Conservation (phyloP, 1,139 yeast genomes). For the Debaryomyces nepalensis region DNA sequence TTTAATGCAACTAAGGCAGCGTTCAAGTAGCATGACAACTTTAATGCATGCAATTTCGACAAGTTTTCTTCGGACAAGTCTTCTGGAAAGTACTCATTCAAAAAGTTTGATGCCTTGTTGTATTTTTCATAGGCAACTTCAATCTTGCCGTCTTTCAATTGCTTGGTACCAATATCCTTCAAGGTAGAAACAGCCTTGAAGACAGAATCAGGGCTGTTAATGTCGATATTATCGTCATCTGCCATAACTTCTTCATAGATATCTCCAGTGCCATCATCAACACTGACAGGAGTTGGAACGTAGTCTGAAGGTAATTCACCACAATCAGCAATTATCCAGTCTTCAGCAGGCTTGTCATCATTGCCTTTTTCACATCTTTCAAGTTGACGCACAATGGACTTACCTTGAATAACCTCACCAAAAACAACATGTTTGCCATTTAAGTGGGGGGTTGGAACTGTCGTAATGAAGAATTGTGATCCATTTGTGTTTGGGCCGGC, state of each 20-base stretch:
- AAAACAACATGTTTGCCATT: slow-evolving; percentile 97
- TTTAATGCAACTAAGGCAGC: slow-evolving; percentile 78
- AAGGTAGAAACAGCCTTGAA: slow-evolving; percentile 67
- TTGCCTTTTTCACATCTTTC: slow-evolving; percentile 71
- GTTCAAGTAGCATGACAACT: slow-evolving; percentile 69
- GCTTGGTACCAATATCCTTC: slow-evolving; percentile 78
- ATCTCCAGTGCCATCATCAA: slow-evolving; percentile 86
- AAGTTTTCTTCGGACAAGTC: slow-evolving; percentile 62
- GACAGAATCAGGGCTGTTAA: slow-evolving; percentile 63
- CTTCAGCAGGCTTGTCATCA: slow-evolving; percentile 66
- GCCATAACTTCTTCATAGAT: slow-evolving; percentile 74
- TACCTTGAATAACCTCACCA: slow-evolving; percentile 86
- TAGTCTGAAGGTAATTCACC: slow-evolving; percentile 75
- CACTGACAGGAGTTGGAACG: slow-evolving; percentile 36
- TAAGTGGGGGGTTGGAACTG: slow-evolving; percentile 81
- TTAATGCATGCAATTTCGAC: slow-evolving; percentile 53
- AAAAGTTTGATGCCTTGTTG: slow-evolving; percentile 67
- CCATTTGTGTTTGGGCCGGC: slow-evolving; percentile 97
- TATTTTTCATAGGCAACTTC: slow-evolving; percentile 68
- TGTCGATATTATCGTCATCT: slow-evolving; percentile 72
- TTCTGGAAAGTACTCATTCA: slow-evolving; percentile 75
- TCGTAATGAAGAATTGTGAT: slow-evolving; percentile 90
- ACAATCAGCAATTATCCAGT: slow-evolving; percentile 75
- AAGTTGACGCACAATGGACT: slow-evolving; percentile 74
- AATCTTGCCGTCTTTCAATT: slow-evolving; percentile 67